phyloP scores from a whole-genome alignment of 331 rosid species.

The Stylosanthes scabra region DNA sequence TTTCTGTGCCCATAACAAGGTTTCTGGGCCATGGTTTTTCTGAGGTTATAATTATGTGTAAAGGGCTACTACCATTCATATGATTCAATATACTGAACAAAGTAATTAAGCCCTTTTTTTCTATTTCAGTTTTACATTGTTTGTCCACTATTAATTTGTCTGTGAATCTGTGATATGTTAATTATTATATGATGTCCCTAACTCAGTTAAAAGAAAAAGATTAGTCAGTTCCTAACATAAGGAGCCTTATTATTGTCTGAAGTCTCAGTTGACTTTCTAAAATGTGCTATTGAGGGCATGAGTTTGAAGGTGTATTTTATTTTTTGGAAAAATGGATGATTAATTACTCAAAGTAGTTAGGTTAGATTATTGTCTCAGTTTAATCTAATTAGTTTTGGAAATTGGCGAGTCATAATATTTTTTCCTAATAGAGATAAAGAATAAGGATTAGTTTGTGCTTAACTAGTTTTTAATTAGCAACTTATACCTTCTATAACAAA shows the following conservation, averaged over 20 bases:
- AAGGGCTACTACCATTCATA: conserved; percentile 18
- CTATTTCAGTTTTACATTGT: background rate
- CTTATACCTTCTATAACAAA: no score
- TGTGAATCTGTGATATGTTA: background rate
- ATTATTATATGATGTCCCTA: background rate
- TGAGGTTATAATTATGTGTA: conserved; percentile 17
- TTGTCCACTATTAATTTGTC: background rate
- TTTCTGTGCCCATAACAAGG: conserved; percentile 7
- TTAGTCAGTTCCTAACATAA: background rate
- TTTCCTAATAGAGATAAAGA: no score
- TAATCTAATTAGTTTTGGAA: no score
- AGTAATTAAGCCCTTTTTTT: conserved; percentile 4
- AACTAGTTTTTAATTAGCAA: no score
- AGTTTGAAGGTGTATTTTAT: no score
- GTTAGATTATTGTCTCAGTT: no score
- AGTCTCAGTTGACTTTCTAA: background rate
- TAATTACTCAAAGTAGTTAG: no score
- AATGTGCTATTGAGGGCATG: background rate
- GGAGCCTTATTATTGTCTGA: background rate
- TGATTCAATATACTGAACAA: conserved; percentile 4
- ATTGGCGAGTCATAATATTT: no score
- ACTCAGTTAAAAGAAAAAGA: background rate
- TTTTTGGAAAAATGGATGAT: no score
- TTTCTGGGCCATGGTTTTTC: conserved; percentile 5
- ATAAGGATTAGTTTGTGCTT: no score